These are phyloP conservation scores for Fomitopsis betulina DNA, from an alignment of 1,284 basidiomycete genomes.

Conservation along the genomic window DNA sequence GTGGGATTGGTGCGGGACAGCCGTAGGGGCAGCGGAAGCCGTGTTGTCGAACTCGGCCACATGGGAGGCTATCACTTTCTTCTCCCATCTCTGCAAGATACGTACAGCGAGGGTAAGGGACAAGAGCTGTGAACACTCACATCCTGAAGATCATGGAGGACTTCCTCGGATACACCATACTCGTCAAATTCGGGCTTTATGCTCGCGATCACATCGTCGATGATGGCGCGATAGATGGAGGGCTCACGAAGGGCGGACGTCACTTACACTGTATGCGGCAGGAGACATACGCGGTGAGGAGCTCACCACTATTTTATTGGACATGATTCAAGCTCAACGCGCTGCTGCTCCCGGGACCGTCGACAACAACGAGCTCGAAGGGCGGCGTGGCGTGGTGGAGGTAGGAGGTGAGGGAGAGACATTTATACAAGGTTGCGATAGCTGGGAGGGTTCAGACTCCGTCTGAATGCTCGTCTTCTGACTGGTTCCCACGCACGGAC, in stretches of 20 bases:
- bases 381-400: constrained; percentile 32
- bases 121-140: constrained; percentile 47
- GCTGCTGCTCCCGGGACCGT: constrained; percentile 25
- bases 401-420: constrained; percentile 29
- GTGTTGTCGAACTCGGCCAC: constrained; percentile 85
- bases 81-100: constrained; percentile 82
- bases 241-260: constrained; percentile 71
- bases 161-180: constrained; percentile 91
- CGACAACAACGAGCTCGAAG: constrained; percentile 30
- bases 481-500: constrained; percentile 45
- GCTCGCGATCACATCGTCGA: constrained; percentile 90
- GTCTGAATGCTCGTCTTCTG: constrained; percentile 29
- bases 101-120: constrained; percentile 4
- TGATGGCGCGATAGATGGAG: constrained; percentile 86
- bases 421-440: constrained; percentile 49
- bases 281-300: constrained; percentile 52
- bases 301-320: constrained; percentile 91
- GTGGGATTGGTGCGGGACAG: constrained; percentile 3
- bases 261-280: constrained; percentile 54
- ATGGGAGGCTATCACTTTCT: constrained; percentile 86
- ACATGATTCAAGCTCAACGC: constrained; percentile 44
- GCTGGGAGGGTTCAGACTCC: constrained; percentile 36
- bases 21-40: constrained; percentile 32
- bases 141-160: constrained; percentile 83
- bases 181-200: constrained; percentile 97